These are phyloP conservation scores for Aspergillus calidoustus DNA, from an alignment of 2,329 filamentous ascomycete species.

Conservation along the genomic window DNA sequence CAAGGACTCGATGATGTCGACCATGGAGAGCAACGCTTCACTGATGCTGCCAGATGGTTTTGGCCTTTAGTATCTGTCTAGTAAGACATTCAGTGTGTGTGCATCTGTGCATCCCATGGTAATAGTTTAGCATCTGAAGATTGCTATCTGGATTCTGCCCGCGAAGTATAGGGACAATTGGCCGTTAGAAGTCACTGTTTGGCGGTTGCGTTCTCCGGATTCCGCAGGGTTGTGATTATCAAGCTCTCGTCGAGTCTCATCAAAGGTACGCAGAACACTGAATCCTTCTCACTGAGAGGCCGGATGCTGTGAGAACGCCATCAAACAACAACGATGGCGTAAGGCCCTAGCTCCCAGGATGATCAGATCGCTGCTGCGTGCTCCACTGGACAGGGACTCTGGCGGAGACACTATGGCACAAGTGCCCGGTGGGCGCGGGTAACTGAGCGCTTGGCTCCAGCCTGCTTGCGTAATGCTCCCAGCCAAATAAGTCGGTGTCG, in stretches of 20 bases:
- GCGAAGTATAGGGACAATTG: not conserved
- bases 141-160: too few species aligned
- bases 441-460: conserved; percentile 34
- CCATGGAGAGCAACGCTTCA: conserved; percentile 2
- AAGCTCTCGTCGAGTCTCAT: not conserved
- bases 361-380: conserved; percentile 43
- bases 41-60: not conserved
- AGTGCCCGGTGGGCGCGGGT: conserved; percentile 37
- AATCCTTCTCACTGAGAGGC: conserved; percentile 6
- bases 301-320: conserved; percentile 19
- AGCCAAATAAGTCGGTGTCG: conserved; percentile 26
- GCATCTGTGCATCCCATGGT: not conserved
- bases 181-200: not conserved
- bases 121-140: not conserved
- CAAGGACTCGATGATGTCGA: conserved; percentile 5
- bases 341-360: conserved; percentile 25
- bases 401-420: conserved; percentile 34
- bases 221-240: not conserved
- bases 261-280: conserved; percentile 10
- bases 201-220: not conserved
- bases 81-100: not conserved
- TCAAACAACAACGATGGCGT: conserved; percentile 33
- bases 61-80: not conserved
- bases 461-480: conserved; percentile 44
- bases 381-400: conserved; percentile 43